phyloP scores from a whole-genome alignment of 2,329 filamentous ascomycete genomes.

The Magnaporthiopsis incrustans region DNA sequence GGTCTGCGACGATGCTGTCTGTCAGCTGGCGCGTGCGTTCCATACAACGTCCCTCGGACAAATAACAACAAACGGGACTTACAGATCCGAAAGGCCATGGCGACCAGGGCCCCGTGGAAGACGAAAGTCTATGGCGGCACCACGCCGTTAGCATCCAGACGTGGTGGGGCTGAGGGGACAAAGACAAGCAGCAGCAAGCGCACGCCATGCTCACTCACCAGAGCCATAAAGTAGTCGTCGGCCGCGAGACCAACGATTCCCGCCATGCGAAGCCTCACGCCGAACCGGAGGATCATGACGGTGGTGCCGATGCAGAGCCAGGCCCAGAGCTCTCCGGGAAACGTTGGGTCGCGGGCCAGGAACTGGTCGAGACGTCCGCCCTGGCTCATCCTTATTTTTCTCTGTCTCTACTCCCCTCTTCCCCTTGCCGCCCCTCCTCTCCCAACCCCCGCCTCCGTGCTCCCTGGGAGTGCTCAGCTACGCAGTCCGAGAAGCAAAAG shows the following conservation, averaged over 20 bases:
- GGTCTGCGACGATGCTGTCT: not conserved
- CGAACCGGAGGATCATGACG: constrained; percentile 8
- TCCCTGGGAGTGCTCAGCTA: too few species aligned
- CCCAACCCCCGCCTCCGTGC: too few species aligned
- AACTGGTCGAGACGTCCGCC: not conserved
- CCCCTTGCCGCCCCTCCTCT: too few species aligned
- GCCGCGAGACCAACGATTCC: constrained; percentile 7
- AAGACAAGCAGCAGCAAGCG: not conserved
- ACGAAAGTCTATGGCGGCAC: not conserved
- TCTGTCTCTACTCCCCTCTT: not conserved
- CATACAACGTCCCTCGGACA: not conserved
- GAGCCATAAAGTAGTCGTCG: constrained; percentile 9
- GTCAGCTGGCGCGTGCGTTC: not conserved
- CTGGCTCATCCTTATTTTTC: not conserved
- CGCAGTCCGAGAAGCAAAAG: too few species aligned
- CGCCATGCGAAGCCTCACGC: constrained; percentile 10
- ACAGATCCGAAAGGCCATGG: not conserved
- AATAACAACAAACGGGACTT: not conserved
- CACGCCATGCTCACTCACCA: not conserved
- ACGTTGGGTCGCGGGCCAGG: not conserved
- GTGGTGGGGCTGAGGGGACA: too few species aligned
- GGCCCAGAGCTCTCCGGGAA: constrained; percentile 1
- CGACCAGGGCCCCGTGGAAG: not conserved
- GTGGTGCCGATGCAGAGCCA: constrained; percentile 10
- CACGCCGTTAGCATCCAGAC: not conserved